Evolutionary conservation across 768 basidiomycete genomes (phyloP), one percentile per base, ranked within the genome.

Genomic region (Hericium coralloides): DNA sequence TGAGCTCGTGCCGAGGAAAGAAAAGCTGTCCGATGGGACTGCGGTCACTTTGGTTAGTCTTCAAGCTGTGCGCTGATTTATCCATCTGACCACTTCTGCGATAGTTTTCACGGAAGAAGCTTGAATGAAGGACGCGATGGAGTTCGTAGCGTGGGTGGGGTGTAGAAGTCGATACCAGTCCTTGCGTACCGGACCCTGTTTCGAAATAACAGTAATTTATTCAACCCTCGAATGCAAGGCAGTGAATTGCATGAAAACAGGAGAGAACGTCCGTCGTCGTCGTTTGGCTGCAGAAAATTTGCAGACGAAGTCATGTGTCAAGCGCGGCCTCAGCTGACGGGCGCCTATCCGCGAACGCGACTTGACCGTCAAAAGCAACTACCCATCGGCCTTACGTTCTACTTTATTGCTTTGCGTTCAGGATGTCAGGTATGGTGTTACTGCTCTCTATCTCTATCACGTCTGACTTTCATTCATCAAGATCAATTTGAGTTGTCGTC

Each of bases 11-110:
- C 74, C 78, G 8, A 67, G 64, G n/a, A 83, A 82, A 60, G 78
- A 79, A 53, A 68, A 59, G 6, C 68, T 83, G 0, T 61, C 66
- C 3, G 82, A 83, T 58, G 81, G 80, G 4, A 83, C 80, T 0
- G 75, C 79, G 10, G 75, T 82, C 25, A 79, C 77, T 0, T 58
- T 76, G 66, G 81, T 83, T 53, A 38, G 76, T 71, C 31, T 31
- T 31, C 31, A 31, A 31, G 31, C 10, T 31, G 31, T 31, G 8
- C 31, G 8, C 31, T 9, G 31, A 31, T 31, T 0, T 31, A 31
- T 31, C 31, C 31, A 31, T 31, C 31, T 31, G 8, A 31, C 31
- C 5, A 31, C 31, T 2, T 31, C 31, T 31, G 31, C 31, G 31
- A 31, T 31, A 31, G 31, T 31, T 31, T 31, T 31, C 31, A 31